A percentile compares a stretch with the other conserved stretches of the same genome.
These are phyloP conservation scores for Suillus decipiens DNA, from an alignment of 768 basidiomycete genomes.

Conservation along the genomic window DNA sequence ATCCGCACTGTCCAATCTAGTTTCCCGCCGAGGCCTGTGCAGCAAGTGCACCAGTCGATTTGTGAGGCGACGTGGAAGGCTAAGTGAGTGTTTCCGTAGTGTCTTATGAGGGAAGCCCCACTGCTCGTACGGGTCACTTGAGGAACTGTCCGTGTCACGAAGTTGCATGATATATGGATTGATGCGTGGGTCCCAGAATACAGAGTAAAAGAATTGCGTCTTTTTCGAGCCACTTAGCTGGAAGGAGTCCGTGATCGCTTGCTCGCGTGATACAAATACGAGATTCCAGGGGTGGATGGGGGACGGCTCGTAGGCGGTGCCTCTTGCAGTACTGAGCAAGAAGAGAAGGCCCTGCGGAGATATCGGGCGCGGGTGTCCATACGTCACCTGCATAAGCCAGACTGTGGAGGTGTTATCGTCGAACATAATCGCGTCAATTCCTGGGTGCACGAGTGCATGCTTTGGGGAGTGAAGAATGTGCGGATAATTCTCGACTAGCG, in stretches of 20 bases:
- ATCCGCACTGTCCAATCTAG: background rate
- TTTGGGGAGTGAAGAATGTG: background rate
- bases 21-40: no score
- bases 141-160: background rate
- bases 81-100: background rate
- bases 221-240: background rate
- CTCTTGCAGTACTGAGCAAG: background rate
- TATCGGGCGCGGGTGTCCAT: background rate
- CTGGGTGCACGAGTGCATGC: background rate
- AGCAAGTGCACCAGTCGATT: background rate
- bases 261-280: background rate
- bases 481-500: background rate
- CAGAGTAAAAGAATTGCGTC: background rate
- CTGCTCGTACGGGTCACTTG: background rate
- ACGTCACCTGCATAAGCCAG: slow-evolving; percentile 2
- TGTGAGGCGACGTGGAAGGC: background rate
- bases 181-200: slow-evolving; percentile 2
- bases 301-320: slow-evolving; percentile 1
- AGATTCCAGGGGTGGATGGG: background rate
- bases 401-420: background rate
- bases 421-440: background rate
- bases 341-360: slow-evolving; percentile 1
- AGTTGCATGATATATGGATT: slow-evolving; percentile 4
- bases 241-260: background rate
- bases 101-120: background rate